Evolutionary conservation across 768 basidiomycete species (phyloP).

Genomic region (Cyathus striatus): DNA sequence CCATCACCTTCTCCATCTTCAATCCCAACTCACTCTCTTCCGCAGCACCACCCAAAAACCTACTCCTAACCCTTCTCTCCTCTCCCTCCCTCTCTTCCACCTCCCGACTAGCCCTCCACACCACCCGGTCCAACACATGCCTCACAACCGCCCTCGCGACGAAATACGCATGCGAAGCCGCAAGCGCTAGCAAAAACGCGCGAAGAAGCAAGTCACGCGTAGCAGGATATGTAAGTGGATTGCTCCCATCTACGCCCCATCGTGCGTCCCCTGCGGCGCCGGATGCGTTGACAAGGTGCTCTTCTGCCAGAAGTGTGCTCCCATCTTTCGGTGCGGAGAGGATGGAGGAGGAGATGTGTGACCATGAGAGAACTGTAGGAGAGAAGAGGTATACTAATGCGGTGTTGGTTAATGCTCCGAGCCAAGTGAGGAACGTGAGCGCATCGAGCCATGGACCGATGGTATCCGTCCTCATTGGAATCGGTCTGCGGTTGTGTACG

Average conservation of each 20-base stretch:
- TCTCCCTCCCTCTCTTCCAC: conserved; percentile 49
- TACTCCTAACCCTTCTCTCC: conserved; percentile 42
- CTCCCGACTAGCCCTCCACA: conserved; percentile 75
- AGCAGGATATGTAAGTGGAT: conserved; percentile 22
- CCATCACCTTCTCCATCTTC: conserved; percentile 17
- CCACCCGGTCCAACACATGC: conserved; percentile 65
- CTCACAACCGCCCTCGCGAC: conserved; percentile 57
- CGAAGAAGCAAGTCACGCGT: conserved; percentile 52
- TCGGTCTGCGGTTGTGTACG: conserved; percentile 75
- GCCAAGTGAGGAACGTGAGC: conserved; percentile 84
- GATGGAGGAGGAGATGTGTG: conserved; percentile 12
- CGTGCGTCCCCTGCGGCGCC: conserved; percentile 9
- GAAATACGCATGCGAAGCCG: conserved; percentile 85
- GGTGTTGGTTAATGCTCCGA: conserved; percentile 82
- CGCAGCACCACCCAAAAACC: conserved; percentile 23
- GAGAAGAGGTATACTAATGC: conserved; percentile 90
- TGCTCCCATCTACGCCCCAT: conserved; percentile 17
- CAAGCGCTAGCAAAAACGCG: conserved; percentile 69
- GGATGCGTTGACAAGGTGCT: conserved; percentile 16
- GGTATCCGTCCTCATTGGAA: conserved; percentile 83
- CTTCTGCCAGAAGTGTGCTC: conserved; percentile 8
- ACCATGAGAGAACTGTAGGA: conserved; percentile 22
- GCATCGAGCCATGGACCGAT: conserved; percentile 95
- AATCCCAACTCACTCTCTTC: conserved; percentile 15
- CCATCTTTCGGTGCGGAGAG: conserved; percentile 1